phyloP scores from a whole-genome alignment of 805 yeast genomes.

The Wickerhamiella vanderwaltii region DNA sequence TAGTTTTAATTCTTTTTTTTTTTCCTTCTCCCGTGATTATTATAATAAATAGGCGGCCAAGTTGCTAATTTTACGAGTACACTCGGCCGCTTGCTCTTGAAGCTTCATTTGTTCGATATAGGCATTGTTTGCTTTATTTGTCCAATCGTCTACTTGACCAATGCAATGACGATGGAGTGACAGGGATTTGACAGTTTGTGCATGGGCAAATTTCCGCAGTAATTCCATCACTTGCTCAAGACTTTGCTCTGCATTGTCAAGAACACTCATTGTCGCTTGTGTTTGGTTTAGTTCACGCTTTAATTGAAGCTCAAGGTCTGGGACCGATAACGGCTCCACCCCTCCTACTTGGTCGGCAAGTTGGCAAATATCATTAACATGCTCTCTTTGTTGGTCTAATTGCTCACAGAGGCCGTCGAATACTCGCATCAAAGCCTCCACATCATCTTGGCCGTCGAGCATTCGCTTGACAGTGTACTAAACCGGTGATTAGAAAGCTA shows the following conservation, averaged over 20 bases:
- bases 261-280: slow-evolving; percentile 6
- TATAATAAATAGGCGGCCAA: neutral
- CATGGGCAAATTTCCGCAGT: slow-evolving; percentile 7
- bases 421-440: slow-evolving; percentile 18
- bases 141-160: slow-evolving; percentile 10
- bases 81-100: neutral
- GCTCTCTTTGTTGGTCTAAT: slow-evolving; percentile 18
- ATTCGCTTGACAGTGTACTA: neutral
- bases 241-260: slow-evolving; percentile 3
- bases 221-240: slow-evolving; percentile 8
- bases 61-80: slow-evolving; percentile 1
- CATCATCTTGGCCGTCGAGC: slow-evolving; percentile 7
- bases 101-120: slow-evolving; percentile 6
- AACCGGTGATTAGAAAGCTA: no score
- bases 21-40: no score
- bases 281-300: slow-evolving; percentile 13
- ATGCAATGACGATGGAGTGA: slow-evolving; percentile 7
- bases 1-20: no score
- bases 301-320: slow-evolving; percentile 6
- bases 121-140: neutral
- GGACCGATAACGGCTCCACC: slow-evolving; percentile 14
- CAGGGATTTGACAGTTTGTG: slow-evolving; percentile 10
- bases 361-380: slow-evolving; percentile 16
- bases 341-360: slow-evolving; percentile 19
- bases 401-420: slow-evolving; percentile 19